Evolutionary conservation across 2,329 filamentous ascomycete genomes (phyloP).

Genomic region (Cryphonectria naterciae): DNA sequence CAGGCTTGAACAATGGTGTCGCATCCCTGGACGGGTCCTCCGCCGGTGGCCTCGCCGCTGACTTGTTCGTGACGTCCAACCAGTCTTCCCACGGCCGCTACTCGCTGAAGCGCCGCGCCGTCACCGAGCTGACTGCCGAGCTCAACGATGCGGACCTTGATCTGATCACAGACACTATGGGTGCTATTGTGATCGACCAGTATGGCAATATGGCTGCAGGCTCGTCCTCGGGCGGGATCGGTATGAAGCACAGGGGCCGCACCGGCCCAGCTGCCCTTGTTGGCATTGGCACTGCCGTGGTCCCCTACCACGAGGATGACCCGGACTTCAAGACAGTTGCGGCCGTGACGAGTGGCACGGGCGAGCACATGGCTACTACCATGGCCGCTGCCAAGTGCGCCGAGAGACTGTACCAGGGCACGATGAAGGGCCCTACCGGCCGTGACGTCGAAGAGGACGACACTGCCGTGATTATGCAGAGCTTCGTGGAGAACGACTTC

Average conservation of each 20-base stretch:
- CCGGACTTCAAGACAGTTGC: constrained; percentile 72
- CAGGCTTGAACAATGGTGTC: background rate
- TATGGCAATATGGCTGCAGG: constrained; percentile 88
- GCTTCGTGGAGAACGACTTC: constrained; percentile 86
- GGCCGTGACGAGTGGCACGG: constrained; percentile 89
- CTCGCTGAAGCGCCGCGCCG: constrained; percentile 9
- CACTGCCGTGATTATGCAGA: constrained; percentile 72
- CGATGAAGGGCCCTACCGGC: constrained; percentile 63
- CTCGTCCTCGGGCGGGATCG: constrained; percentile 95
- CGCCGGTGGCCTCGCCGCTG: too few species aligned
- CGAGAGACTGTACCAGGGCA: constrained; percentile 77
- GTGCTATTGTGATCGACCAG: constrained; percentile 89
- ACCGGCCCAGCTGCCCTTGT: constrained; percentile 92
- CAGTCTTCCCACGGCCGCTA: background rate
- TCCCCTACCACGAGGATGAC: constrained; percentile 76
- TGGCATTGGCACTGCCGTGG: constrained; percentile 85
- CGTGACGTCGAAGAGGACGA: constrained; percentile 63
- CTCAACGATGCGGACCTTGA: constrained; percentile 47
- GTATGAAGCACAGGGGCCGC: constrained; percentile 94
- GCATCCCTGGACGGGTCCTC: constrained; percentile 2
- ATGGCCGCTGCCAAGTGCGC: constrained; percentile 88
- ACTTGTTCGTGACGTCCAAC: background rate
- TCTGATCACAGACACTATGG: constrained; percentile 87
- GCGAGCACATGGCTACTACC: constrained; percentile 96
- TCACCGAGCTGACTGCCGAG: constrained; percentile 25